A percentile compares a stretch with the other conserved stretches of the same genome.
These are phyloP conservation scores for Chaetomium globosum DNA, from an alignment of 2,329 filamentous ascomycete genomes.

Conservation along the genomic window DNA sequence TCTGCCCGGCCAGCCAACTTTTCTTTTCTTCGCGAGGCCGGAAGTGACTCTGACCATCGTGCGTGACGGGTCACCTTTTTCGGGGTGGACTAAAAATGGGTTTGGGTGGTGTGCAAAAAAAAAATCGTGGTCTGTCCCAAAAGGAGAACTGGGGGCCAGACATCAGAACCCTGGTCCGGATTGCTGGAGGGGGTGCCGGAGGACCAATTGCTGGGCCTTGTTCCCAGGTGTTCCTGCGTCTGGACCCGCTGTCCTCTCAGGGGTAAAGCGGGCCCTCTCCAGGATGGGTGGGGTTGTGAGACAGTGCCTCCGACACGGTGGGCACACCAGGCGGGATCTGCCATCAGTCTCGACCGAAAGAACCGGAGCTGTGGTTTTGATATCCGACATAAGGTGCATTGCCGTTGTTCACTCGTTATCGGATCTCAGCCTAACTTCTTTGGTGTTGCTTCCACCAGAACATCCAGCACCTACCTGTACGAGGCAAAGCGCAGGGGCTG, in stretches of 20 bases:
- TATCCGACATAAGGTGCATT: not conserved
- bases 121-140: not conserved
- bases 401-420: not conserved
- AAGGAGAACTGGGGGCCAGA: constrained; percentile 21
- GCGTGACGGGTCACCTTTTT: not conserved
- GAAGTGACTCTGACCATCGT: not conserved
- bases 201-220: constrained; percentile 30
- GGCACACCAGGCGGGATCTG: constrained; percentile 7
- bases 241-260: constrained; percentile 29
- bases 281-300: constrained; percentile 1
- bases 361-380: constrained; percentile 6
- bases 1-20: not conserved
- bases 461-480: not conserved
- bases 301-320: constrained; percentile 22
- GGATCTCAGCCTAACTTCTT: not conserved
- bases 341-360: constrained; percentile 18
- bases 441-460: not conserved
- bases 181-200: not conserved
- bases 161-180: constrained; percentile 15
- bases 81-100: constrained; percentile 12
- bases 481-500: not conserved
- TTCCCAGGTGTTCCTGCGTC: constrained; percentile 23
- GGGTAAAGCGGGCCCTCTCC: constrained; percentile 35
- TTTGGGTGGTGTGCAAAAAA: not conserved
- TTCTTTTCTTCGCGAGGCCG: not conserved